A percentile compares a stretch with the other conserved stretches of the same genome.
phyloP scores from a whole-genome alignment of 192 early-diverging fungal genomes.

The Coemansia biformis region DNA sequence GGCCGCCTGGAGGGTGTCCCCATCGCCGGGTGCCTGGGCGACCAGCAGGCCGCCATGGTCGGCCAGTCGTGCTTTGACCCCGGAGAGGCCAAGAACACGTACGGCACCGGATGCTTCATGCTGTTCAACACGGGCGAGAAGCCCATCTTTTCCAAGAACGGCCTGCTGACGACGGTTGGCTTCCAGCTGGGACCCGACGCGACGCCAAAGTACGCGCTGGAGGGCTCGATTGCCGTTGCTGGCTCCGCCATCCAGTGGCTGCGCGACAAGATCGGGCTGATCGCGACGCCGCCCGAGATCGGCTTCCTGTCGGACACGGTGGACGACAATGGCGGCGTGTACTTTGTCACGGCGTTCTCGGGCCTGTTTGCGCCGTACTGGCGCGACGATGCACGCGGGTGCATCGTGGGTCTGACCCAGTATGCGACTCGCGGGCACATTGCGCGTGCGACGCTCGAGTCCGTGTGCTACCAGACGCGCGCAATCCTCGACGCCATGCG shows the following conservation, averaged over 20 bases:
- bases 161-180: slow-evolving; percentile 83
- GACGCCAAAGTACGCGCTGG: slow-evolving; percentile 74
- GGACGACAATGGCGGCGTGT: slow-evolving; percentile 77
- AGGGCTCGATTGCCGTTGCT: slow-evolving; percentile 88
- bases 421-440: slow-evolving; percentile 82
- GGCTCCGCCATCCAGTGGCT: slow-evolving; percentile 90
- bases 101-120: slow-evolving; percentile 96
- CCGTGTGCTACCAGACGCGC: slow-evolving; percentile 83
- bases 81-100: slow-evolving; percentile 92
- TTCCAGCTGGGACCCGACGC: slow-evolving; percentile 76
- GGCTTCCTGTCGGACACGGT: slow-evolving; percentile 63
- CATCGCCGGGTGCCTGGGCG: slow-evolving; percentile 85
- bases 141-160: slow-evolving; percentile 72
- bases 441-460: slow-evolving; percentile 81
- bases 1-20: slow-evolving; percentile 67
- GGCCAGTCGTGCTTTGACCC: slow-evolving; percentile 87
- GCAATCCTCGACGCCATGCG: slow-evolving; percentile 90
- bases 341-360: slow-evolving; percentile 92
- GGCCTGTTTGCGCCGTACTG: slow-evolving; percentile 95
- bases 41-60: slow-evolving; percentile 92
- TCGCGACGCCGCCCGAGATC: slow-evolving; percentile 68
- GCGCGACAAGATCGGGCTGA: slow-evolving; percentile 79
- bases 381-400: slow-evolving; percentile 83
- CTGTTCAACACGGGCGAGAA: slow-evolving; percentile 83
- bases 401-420: slow-evolving; percentile 82